Conservation (phyloP, 768 basidiomycete species). For the Crassisporium funariophilum region DNA sequence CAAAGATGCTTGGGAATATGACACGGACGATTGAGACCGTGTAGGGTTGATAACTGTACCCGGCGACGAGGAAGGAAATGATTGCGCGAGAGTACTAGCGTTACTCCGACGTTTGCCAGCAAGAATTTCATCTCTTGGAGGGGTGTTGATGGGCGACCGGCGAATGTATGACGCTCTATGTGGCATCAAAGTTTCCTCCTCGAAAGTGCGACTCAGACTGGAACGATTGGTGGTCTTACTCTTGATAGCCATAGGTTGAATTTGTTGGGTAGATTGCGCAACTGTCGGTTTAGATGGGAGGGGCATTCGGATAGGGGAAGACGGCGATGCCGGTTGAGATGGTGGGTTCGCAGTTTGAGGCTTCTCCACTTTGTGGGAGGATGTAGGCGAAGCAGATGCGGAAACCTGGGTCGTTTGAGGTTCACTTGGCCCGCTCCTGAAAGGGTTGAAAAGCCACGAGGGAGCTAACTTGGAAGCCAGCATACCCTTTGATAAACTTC, state of each 20-base stretch:
- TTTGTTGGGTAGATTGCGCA: conserved; percentile 34
- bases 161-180: conserved; percentile 50
- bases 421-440: conserved; percentile 64
- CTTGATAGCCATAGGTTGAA: conserved; percentile 48
- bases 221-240: conserved; percentile 39
- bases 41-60: conserved; percentile 65
- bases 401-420: conserved; percentile 61
- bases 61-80: conserved; percentile 50
- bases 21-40: conserved; percentile 55
- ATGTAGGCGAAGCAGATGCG: conserved; percentile 42
- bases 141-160: conserved; percentile 67
- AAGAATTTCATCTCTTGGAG: conserved; percentile 68
- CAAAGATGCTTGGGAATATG: conserved; percentile 69
- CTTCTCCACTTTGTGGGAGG: conserved; percentile 14
- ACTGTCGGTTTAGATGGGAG: conserved; percentile 35
- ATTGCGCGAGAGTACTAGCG: conserved; percentile 38
- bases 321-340: conserved; percentile 12
- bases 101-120: conserved; percentile 58
- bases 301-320: conserved; percentile 38
- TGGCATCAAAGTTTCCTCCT: conserved; percentile 55
- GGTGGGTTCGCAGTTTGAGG: conserved; percentile 3
- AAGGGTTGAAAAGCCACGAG: conserved; percentile 80
- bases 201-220: conserved; percentile 52
- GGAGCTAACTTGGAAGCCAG: conserved; percentile 65
- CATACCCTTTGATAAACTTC: conserved; percentile 34